Evolutionary conservation across 2,329 filamentous ascomycete genomes (phyloP), one percentile per base, ranked within the genome.

Genomic region (Diaporthe aspalathi): DNA sequence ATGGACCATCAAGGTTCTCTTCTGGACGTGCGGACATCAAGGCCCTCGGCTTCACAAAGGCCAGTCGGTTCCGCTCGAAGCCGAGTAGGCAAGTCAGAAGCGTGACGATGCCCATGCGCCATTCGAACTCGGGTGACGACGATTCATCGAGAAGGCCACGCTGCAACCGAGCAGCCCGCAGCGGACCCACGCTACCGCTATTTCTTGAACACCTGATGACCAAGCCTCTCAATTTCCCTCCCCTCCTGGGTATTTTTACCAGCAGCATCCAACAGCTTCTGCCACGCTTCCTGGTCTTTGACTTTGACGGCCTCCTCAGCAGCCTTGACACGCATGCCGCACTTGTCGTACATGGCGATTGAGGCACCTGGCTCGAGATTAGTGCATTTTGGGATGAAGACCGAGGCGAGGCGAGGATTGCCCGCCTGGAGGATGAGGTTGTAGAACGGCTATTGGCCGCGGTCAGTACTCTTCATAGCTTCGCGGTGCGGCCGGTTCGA

Each of bases 331-430:
- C 94, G 86, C 90, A 97, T 89, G 22, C 95, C 95, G 80, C 96
- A 98, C 83, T 97, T 97, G 77, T 97, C 91, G 88, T 95, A 99
- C 95, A 99, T 98, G 75, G 92, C 89, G 69, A 97, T 91, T 4
- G 91, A 86, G 76, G 94, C 92, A 3, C 89, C 87, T 1, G 88
- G 85, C 54, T 91, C 87, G 57, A 97, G 80, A 69, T 86, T 86
- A 20, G 91, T 92, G 83, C 95, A 98, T 81, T 98, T 98, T 3
- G 94, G 91, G 66, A 98, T 90, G 81, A 98, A 98, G 6, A 90
- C 81, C 0, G 92, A 89, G 1, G 96, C 96, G 20, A 97, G 86
- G 73, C 95, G 92, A 6, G 94, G 92, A 79, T 98, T 98, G 56
- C 96, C 96, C 1, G 96, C 96, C 57, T 92, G 91, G 0, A 98